Evolutionary conservation across 352 stramenopile genomes (phyloP).

Genomic region (Globisporangium megalacanthum): DNA sequence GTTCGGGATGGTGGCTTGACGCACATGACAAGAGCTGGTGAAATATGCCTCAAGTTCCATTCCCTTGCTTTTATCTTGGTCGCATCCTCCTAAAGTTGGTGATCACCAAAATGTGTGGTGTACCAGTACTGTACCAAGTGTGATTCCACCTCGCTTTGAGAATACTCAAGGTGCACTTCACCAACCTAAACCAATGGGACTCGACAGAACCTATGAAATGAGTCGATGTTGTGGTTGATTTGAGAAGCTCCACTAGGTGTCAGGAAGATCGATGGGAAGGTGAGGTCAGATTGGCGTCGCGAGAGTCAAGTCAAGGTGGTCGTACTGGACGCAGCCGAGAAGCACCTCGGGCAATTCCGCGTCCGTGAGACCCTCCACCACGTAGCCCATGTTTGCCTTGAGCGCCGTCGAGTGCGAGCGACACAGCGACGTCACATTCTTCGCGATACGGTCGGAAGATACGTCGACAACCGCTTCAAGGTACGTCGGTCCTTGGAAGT

Average conservation of each 20-base stretch:
- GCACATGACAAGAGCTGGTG: too few relatives aligned
- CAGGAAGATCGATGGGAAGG: conserved; percentile 25
- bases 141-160: too few relatives aligned
- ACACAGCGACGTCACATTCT: conserved; percentile 72
- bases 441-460: conserved; percentile 64
- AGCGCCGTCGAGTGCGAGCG: conserved; percentile 59
- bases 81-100: too few relatives aligned
- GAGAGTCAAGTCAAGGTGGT: conserved; percentile 59
- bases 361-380: conserved; percentile 66
- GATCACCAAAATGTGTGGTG: too few relatives aligned
- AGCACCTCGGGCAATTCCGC: conserved; percentile 73
- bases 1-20: too few relatives aligned
- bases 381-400: conserved; percentile 76
- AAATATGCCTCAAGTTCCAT: too few relatives aligned
- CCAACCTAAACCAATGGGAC: too few relatives aligned
- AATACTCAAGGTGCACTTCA: too few relatives aligned
- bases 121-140: too few relatives aligned
- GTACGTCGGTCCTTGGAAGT: conserved; percentile 55
- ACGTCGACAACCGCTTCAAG: conserved; percentile 78
- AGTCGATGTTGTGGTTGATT: background rate
- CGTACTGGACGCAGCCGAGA: conserved; percentile 75
- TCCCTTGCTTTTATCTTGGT: too few relatives aligned
- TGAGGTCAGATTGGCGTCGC: conserved; percentile 35
- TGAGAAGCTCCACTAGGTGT: conserved; percentile 26
- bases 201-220: background rate